phyloP scores from a whole-genome alignment of 192 early-diverging fungal species.

The Coemansia sp. region DNA sequence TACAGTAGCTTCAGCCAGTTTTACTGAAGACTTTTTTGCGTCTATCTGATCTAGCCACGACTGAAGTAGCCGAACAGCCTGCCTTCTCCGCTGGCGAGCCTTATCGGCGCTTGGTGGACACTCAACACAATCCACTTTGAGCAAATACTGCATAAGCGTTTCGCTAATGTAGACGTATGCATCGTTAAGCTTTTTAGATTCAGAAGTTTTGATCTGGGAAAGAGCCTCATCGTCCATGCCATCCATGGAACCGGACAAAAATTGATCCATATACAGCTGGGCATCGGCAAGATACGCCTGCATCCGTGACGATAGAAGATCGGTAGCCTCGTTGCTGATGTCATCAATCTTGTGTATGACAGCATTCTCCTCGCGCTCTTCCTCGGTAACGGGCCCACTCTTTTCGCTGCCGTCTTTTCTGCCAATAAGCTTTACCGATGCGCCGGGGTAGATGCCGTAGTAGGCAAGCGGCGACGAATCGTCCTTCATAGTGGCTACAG shows the following conservation, averaged over 20 bases:
- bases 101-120: constrained; percentile 69
- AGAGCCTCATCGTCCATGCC: constrained; percentile 38
- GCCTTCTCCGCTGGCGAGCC: constrained; percentile 69
- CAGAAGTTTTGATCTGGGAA: constrained; percentile 38
- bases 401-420: constrained; percentile 45
- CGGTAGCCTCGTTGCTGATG: constrained; percentile 44
- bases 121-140: constrained; percentile 73
- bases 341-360: constrained; percentile 53
- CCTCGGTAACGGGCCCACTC: constrained; percentile 29
- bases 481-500: constrained; percentile 72
- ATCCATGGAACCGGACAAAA: constrained; percentile 30
- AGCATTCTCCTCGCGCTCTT: constrained; percentile 51
- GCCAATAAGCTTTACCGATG: constrained; percentile 74
- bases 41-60: constrained; percentile 77
- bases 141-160: constrained; percentile 73
- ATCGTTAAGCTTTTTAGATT: constrained; percentile 68
- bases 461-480: constrained; percentile 64
- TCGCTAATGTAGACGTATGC: constrained; percentile 68
- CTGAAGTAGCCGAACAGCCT: constrained; percentile 73
- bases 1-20: constrained; percentile 54
- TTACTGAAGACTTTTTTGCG: constrained; percentile 62
- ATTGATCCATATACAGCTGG: constrained; percentile 53
- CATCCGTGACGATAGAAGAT: constrained; percentile 51
- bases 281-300: constrained; percentile 50
- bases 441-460: constrained; percentile 74